Evolutionary conservation across 202 grass and related monocot genomes (phyloP).

Genomic region (Schoenoplectus triqueter): DNA sequence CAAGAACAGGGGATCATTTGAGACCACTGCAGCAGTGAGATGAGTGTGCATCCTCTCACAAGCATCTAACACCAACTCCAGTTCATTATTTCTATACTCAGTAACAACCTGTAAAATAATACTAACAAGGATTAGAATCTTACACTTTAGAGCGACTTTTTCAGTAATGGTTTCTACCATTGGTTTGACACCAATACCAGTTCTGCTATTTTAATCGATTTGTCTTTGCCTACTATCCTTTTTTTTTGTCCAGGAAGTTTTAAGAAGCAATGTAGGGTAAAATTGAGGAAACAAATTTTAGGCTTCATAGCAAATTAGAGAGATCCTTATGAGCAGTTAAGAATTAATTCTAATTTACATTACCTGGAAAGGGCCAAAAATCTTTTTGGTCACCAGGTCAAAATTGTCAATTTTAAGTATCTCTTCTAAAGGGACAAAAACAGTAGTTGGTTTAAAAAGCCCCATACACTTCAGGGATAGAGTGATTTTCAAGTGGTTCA

Average conservation of each 20-base stretch:
- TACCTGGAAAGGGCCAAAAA: conserved; percentile 99
- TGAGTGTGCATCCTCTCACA: conserved; percentile 87
- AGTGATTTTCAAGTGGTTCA: conserved; percentile 76
- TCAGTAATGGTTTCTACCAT: background rate
- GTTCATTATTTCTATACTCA: conserved; percentile 72
- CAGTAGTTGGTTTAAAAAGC: conserved; percentile 83
- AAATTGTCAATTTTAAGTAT: conserved; percentile 76
- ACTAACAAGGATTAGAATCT: conserved; percentile 7
- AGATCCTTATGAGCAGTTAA: background rate
- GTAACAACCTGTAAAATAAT: conserved; percentile 64
- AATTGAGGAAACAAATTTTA: conserved; percentile 27
- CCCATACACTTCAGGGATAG: conserved; percentile 91
- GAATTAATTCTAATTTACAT: conserved; percentile 1
- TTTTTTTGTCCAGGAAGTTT: background rate
- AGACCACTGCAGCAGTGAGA: conserved; percentile 94
- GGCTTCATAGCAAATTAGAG: background rate
- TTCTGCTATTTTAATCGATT: background rate
- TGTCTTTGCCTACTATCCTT: conserved; percentile 23
- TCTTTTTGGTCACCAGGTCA: conserved; percentile 81
- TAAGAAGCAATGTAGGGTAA: conserved; percentile 3
- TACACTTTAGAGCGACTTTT: background rate
- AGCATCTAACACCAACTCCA: conserved; percentile 73
- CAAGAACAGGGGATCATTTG: conserved; percentile 86
- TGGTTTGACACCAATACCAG: background rate
- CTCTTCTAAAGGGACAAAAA: conserved; percentile 87